Evolutionary conservation across 192 early-diverging fungal genomes (phyloP).

Genomic region (Podila verticillata): DNA sequence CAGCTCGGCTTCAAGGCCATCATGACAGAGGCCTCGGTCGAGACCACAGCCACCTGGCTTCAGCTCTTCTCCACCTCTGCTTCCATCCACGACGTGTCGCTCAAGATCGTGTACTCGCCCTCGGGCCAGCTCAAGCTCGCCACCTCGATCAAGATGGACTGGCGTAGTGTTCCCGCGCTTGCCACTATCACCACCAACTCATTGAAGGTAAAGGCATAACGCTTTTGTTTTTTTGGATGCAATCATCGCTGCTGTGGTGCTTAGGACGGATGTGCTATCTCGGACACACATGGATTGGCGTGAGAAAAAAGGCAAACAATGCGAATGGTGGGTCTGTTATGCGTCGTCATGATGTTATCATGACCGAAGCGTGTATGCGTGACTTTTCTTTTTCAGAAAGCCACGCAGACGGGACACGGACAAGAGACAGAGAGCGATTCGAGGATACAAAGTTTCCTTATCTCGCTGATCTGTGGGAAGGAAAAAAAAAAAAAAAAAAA

Average conservation of each 20-base stretch:
- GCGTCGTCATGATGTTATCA: no score
- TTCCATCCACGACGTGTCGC: constrained; percentile 12
- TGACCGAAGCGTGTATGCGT: no score
- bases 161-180: constrained; percentile 43
- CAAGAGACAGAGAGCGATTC: no score
- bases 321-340: no score
- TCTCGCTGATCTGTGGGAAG: constrained; percentile 12
- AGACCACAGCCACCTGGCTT: constrained; percentile 42
- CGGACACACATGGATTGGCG: no score
- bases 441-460: constrained; percentile 10
- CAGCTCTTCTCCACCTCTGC: constrained; percentile 30
- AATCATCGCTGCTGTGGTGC: no score
- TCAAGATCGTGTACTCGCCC: constrained; percentile 39
- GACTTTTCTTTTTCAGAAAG: no score
- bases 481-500: background rate
- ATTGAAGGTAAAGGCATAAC: constrained; percentile 18
- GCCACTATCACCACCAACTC: constrained; percentile 41
- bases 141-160: constrained; percentile 44
- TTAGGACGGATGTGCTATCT: no score
- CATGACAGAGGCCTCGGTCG: constrained; percentile 46
- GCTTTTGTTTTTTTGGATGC: background rate
- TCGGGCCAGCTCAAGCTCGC: constrained; percentile 29
- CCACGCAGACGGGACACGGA: no score
- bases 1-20: constrained; percentile 43
- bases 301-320: no score